phyloP scores from a whole-genome alignment of 495 filamentous ascomycete species.

The Neurospora sp. region DNA sequence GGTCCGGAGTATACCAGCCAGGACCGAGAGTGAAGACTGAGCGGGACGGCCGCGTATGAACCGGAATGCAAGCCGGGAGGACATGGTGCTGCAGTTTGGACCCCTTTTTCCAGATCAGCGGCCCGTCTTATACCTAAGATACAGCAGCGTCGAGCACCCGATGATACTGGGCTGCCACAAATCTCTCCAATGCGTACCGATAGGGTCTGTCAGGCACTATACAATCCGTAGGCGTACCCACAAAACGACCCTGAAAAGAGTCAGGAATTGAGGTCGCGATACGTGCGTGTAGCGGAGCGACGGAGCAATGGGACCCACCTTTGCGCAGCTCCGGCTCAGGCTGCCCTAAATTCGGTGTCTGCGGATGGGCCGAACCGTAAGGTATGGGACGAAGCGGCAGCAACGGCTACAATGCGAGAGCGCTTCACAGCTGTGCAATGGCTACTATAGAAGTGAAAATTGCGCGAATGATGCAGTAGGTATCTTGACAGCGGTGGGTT shows the following conservation, averaged over 20 bases:
- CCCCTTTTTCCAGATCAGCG: background rate
- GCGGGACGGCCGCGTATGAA: constrained; percentile 4
- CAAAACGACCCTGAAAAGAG: background rate
- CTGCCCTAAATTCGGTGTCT: background rate
- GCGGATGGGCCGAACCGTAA: background rate
- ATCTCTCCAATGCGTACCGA: background rate
- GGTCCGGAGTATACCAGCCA: constrained; percentile 1
- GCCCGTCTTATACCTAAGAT: background rate
- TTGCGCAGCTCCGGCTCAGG: background rate
- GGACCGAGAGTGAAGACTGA: constrained; percentile 2
- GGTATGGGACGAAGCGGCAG: background rate
- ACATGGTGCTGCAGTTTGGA: constrained; percentile 6
- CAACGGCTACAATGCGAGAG: background rate
- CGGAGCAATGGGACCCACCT: background rate
- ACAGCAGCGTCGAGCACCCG: background rate
- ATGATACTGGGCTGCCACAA: background rate
- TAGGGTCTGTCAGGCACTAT: background rate
- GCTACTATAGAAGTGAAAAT: background rate
- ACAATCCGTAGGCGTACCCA: background rate
- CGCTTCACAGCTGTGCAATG: background rate
- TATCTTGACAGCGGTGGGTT: background rate
- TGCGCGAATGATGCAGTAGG: background rate
- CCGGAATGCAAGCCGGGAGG: constrained; percentile 5
- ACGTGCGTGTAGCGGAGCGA: background rate
- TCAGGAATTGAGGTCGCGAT: background rate